A percentile compares a stretch with the other conserved stretches of the same genome.
phyloP scores from a whole-genome alignment of 2,329 filamentous ascomycete genomes.

The Alternaria triticina region DNA sequence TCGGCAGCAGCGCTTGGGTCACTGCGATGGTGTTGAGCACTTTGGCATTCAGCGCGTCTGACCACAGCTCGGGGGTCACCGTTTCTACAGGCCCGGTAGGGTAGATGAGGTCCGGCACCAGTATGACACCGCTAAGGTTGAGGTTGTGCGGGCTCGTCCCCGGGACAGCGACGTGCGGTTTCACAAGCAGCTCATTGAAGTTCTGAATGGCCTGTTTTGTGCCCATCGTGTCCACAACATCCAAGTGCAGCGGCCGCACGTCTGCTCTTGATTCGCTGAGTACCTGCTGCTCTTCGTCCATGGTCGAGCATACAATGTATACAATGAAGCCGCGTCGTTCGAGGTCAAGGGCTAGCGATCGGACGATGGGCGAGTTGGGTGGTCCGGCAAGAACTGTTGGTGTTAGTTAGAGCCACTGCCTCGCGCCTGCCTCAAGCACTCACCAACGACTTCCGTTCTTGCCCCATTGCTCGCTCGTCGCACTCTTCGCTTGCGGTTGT shows the following conservation, averaged over 20 bases:
- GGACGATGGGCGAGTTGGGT: conserved; percentile 80
- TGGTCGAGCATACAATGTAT: conserved; percentile 84
- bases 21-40: conserved; percentile 88
- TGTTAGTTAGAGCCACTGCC: conserved; percentile 11
- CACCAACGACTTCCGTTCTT: conserved; percentile 78
- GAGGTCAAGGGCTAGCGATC: conserved; percentile 82
- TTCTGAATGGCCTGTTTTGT: conserved; percentile 72
- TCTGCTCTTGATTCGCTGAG: conserved; percentile 79
- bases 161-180: conserved; percentile 76
- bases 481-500: conserved; percentile 72
- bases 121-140: conserved; percentile 77
- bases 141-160: conserved; percentile 78
- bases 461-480: conserved; percentile 82
- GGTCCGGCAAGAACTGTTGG: conserved; percentile 82
- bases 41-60: conserved; percentile 90
- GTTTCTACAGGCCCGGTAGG: conserved; percentile 84
- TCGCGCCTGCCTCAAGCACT: background rate
- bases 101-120: conserved; percentile 81
- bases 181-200: conserved; percentile 74
- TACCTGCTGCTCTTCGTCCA: conserved; percentile 83
- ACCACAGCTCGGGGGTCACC: conserved; percentile 81
- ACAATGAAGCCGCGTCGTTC: conserved; percentile 93
- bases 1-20: conserved; percentile 79
- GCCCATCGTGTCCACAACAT: conserved; percentile 77
- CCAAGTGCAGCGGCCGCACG: conserved; percentile 80